Conservation (phyloP, 805 yeast species). For the Myxozyma nipponensis region DNA sequence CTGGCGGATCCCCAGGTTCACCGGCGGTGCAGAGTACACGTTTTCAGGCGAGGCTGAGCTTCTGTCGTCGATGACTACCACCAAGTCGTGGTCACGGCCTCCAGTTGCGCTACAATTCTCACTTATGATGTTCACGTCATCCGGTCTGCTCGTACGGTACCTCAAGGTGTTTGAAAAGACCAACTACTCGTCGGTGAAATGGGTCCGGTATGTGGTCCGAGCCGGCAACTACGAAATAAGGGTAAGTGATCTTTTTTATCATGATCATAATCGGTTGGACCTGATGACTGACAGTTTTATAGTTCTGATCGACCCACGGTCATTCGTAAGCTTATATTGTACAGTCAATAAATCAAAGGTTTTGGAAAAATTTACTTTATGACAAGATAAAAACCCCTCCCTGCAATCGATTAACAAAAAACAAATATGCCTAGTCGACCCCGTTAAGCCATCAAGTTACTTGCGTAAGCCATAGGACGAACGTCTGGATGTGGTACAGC, state of each 20-base stretch:
- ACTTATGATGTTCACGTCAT: constrained; percentile 68
- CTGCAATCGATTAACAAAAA: neutral
- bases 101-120: constrained; percentile 69
- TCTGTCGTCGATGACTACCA: constrained; percentile 33
- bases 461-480: constrained; percentile 65
- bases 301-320: too few species aligned
- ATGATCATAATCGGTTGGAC: neutral
- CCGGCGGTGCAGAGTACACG: constrained; percentile 62
- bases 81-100: constrained; percentile 59
- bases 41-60: constrained; percentile 54
- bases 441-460: constrained; percentile 21
- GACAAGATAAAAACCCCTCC: neutral
- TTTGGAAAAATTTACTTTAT: too few species aligned
- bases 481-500: constrained; percentile 89
- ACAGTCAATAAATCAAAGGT: too few species aligned
- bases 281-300: constrained; percentile 1
- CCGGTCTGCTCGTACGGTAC: constrained; percentile 71
- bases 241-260: constrained; percentile 35
- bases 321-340: too few species aligned
- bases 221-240: constrained; percentile 82
- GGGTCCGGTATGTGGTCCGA: constrained; percentile 76
- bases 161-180: constrained; percentile 59
- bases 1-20: constrained; percentile 69
- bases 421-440: neutral
- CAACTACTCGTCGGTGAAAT: constrained; percentile 70